These are phyloP conservation scores for Phaeodactylum tricornutum DNA, from an alignment of 108 stramenopile genomes.

Conservation along the genomic window DNA sequence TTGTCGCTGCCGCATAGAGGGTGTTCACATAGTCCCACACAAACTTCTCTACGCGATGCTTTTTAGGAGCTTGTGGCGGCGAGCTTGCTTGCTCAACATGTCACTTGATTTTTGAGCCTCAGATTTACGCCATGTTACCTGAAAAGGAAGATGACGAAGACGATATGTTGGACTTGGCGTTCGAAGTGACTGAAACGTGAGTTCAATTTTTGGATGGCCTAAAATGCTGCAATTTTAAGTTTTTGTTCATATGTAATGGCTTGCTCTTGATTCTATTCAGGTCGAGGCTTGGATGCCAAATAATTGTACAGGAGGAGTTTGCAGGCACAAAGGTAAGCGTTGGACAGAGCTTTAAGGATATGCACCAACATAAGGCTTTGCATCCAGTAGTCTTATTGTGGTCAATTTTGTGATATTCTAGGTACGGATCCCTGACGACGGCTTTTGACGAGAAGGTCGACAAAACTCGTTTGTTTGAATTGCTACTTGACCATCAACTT, in stretches of 20 bases:
- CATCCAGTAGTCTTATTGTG: neutral
- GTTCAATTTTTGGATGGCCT: slow-evolving; percentile 19
- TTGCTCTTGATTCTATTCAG: slow-evolving; percentile 18
- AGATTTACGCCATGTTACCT: slow-evolving; percentile 79
- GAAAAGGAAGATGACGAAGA: slow-evolving; percentile 91
- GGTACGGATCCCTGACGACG: slow-evolving; percentile 88
- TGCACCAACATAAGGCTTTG: neutral
- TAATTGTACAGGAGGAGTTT: slow-evolving; percentile 79
- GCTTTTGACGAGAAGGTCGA: slow-evolving; percentile 44
- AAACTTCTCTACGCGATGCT: slow-evolving; percentile 2
- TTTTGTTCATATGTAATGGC: neutral
- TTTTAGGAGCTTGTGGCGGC: slow-evolving; percentile 79
- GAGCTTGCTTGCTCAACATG: slow-evolving; percentile 87
- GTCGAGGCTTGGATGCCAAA: slow-evolving; percentile 94
- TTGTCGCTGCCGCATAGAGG: slow-evolving; percentile 5
- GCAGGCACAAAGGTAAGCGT: slow-evolving; percentile 70
- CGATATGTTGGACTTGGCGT: slow-evolving; percentile 98
- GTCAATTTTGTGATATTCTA: neutral
- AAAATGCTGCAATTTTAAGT: neutral
- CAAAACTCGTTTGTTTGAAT: too few species aligned
- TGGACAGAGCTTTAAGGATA: neutral
- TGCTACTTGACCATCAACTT: too few species aligned
- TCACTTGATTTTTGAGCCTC: slow-evolving; percentile 89
- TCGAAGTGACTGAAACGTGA: slow-evolving; percentile 93
- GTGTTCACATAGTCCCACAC: slow-evolving; percentile 7